Evolutionary conservation across 345 rosid species (phyloP).

Genomic region (Raphanus sativus): DNA sequence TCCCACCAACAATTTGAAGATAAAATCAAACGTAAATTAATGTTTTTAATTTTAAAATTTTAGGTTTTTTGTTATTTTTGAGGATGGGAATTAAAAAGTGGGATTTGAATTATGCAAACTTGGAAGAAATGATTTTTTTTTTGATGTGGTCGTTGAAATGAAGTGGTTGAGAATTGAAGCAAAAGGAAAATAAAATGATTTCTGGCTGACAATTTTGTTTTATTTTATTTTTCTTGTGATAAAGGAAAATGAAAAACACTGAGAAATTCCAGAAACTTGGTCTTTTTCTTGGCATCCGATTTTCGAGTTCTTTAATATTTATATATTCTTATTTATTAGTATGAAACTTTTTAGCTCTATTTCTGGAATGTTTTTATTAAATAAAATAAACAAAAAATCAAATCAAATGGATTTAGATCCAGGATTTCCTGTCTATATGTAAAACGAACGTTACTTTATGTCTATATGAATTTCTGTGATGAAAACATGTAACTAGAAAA

Average conservation of each 20-base stretch:
- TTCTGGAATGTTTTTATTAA: not conserved
- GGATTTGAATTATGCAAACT: not conserved
- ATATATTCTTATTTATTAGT: not conserved
- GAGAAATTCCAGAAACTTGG: constrained; percentile 32
- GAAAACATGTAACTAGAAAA: not conserved
- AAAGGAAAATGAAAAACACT: not conserved
- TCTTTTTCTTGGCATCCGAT: constrained; percentile 10
- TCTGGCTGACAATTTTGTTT: not conserved
- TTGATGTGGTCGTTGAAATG: constrained; percentile 23
- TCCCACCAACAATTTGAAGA: constrained; percentile 30
- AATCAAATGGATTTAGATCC: not conserved
- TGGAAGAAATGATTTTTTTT: constrained; percentile 3
- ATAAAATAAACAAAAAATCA: not conserved
- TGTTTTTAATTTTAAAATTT: not conserved
- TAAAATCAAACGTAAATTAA: constrained; percentile 25
- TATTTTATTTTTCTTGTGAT: not conserved
- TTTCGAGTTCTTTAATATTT: not conserved
- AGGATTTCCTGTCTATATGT: not conserved
- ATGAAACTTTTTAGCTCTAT: constrained; percentile 13
- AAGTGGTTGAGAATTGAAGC: constrained; percentile 40
- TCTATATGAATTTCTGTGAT: not conserved
- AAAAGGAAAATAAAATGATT: constrained; percentile 11
- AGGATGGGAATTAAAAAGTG: constrained; percentile 19
- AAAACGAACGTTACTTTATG: not conserved
- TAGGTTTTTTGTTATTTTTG: not conserved